Base-by-base conservation (phyloP, 257 asterid genomes). In the Nicotiana otophora region DNA sequence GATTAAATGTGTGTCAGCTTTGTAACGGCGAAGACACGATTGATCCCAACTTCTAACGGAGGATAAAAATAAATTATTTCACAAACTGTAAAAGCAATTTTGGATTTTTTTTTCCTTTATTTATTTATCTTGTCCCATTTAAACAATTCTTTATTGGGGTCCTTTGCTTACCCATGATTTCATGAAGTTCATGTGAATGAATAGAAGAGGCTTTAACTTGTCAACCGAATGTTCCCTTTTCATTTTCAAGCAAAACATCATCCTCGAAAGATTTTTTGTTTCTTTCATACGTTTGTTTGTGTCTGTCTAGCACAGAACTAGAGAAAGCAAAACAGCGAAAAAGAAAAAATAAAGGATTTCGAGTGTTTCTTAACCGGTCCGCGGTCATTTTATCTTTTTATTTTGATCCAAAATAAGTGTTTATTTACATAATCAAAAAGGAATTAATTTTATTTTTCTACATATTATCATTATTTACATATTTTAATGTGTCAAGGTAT, bases 81-180 rank as follows among this genome's bases (percentile, higher is more conserved):
- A 39, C 10, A 39, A 39, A 39, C 10, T 7, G 46, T 39, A 39
- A 39, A 7, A 39, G 46, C 46, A 39, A 7, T 39, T 39, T 7
- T 39, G 46, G 46, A 39, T 51, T 51, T 11, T 51, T 51, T 51
- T 51, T 51, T 15, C 39, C 20, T 36, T n/a, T 69, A 46, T 42
- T 8, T 3, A 11, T 42, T 12, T 70, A 42, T 46, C 81, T 72
- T 42, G 14, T 72, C 4, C 48, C 3, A 42, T 85, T 75, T 66
- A 86, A 76, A 66, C 84, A 86, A 82, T 70, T 81, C 82, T 80
- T 77, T 5, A 60, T 33, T 67, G 54, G 23, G 62, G 75, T 66
- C 84, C 83, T 86, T 84, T 66, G 75, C 46, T 84, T 68, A 68
- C 75, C 57, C 82, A 70, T 63, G 80, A 70, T 77, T 82, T 83